Conservation (phyloP, 768 basidiomycete species). For the Rhodosporidiobolus sp. region DNA sequence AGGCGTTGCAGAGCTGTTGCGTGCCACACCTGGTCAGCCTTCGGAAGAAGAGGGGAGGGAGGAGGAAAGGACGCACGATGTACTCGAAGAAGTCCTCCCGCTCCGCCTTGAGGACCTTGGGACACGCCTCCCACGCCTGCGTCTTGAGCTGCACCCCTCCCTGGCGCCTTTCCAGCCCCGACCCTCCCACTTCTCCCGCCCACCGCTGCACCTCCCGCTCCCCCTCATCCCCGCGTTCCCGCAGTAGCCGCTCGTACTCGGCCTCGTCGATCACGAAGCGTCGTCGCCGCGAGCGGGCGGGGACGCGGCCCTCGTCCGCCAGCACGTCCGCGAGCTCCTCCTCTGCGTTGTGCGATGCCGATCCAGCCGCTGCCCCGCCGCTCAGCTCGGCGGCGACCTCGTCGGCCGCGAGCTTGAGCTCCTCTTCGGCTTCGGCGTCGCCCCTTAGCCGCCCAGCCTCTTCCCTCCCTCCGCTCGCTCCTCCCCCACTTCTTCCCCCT, state of each 20-base stretch:
- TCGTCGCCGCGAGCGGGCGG: not conserved
- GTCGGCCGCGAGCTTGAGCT: not conserved
- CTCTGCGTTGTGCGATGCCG: no score
- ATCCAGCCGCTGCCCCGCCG: not conserved
- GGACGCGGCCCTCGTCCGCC: no score
- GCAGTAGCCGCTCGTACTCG: not conserved
- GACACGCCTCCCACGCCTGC: slow-evolving; percentile 29
- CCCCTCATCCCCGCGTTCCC: no score
- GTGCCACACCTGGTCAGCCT: not conserved
- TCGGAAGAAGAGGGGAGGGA: not conserved
- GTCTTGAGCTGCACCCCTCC: not conserved
- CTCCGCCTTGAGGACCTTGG: slow-evolving; percentile 15
- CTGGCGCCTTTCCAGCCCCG: not conserved
- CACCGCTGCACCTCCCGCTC: not conserved
- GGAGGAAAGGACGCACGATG: slow-evolving; percentile 14
- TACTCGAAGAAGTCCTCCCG: slow-evolving; percentile 34
- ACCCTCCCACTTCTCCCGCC: no score
- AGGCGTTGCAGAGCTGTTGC: slow-evolving; percentile 30
- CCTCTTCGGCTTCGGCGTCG: not conserved
- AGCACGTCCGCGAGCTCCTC: not conserved
- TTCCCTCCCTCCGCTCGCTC: not conserved
- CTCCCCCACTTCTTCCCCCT: not conserved
- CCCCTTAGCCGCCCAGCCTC: not conserved
- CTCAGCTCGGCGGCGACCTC: not conserved
- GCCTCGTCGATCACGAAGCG: not conserved